Base-by-base conservation (phyloP, 2,329 filamentous ascomycete species). In the Fusarium nematophilum region DNA sequence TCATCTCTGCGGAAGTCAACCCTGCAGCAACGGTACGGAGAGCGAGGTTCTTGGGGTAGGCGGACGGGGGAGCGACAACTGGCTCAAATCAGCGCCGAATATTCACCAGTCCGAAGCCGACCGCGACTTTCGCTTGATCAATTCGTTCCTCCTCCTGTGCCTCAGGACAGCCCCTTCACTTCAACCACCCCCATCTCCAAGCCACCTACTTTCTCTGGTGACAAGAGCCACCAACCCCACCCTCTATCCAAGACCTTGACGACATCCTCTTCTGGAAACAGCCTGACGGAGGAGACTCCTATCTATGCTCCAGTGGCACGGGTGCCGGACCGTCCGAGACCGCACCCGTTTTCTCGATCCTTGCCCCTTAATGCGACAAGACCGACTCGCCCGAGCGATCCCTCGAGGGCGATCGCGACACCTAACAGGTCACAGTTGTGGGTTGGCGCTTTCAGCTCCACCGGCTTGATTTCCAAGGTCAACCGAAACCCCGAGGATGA, bases 381-480 rank as follows among this genome's bases (percentile, higher is more conserved):
- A 40, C 75, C 76, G 23, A 70, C 68, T 10, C 71, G 72, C 11
- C 45, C 72, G 14, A 67, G 69, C 45, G 75, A 77, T 14, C 64
- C 70, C 18, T 66, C 60, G 34, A 71, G 67, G 48, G 63, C 64
- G 10, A 65, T 75, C 43, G 73, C 67, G 53, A 64, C 90, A 82
- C 33, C 91, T 80, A 73, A 65, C 43, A 73, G 72, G 8, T 62
- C 69, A 1, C 68, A 70, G 70, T 90, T 93, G 17, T 83, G 91
- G 51, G 89, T 91, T 26, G 88, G 90, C 33, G 93, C 93, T 6
- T 97, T 97, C 76, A 93, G 92, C 81, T 98, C 95, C 1, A 98
- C 95, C 1, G 93, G 94, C 2, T 80, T 99, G 23, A 90, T 99
- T 48, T 97, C 95, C 9, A 99, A 99, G 78, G 91, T 96, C 75